These are phyloP conservation scores for Pilobolus umbonatus DNA, from an alignment of 192 early-diverging fungal genomes.

Conservation along the genomic window DNA sequence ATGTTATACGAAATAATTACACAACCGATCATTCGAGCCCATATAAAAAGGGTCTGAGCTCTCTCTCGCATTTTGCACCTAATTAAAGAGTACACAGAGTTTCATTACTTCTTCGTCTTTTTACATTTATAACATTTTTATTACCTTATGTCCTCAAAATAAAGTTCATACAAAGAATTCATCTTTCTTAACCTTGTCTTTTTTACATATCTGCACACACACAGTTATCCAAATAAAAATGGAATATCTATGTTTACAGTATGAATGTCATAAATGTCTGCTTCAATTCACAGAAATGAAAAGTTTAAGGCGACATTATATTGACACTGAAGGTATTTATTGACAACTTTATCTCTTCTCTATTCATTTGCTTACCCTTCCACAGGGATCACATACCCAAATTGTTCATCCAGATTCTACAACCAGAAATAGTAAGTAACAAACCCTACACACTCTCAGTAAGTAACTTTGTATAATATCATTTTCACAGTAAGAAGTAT, in stretches of 20 bases:
- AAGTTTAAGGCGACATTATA: conserved; percentile 10
- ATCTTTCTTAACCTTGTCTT: no score
- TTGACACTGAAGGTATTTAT: conserved; percentile 5
- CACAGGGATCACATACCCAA: conserved; percentile 1
- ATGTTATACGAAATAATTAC: no score
- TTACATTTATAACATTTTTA: no score
- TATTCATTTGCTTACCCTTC: conserved; percentile 3
- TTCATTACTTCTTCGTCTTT: no score
- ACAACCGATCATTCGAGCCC: no score
- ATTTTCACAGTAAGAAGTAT: conserved; percentile 1
- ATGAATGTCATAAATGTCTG: conserved; percentile 8
- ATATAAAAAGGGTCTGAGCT: no score
- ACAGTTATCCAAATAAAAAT: no score
- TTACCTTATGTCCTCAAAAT: no score
- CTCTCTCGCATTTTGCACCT: no score
- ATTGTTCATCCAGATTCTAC: conserved; percentile 3
- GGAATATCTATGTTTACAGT: conserved; percentile 14
- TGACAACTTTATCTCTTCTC: not conserved
- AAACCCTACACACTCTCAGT: not conserved
- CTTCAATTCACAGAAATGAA: conserved; percentile 14
- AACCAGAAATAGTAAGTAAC: conserved; percentile 5
- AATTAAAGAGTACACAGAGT: no score
- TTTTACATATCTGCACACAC: no score
- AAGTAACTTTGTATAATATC: not conserved
- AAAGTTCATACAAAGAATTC: no score